phyloP scores from a whole-genome alignment of 176 grass and related monocot genomes.

The Hordeum marinum region DNA sequence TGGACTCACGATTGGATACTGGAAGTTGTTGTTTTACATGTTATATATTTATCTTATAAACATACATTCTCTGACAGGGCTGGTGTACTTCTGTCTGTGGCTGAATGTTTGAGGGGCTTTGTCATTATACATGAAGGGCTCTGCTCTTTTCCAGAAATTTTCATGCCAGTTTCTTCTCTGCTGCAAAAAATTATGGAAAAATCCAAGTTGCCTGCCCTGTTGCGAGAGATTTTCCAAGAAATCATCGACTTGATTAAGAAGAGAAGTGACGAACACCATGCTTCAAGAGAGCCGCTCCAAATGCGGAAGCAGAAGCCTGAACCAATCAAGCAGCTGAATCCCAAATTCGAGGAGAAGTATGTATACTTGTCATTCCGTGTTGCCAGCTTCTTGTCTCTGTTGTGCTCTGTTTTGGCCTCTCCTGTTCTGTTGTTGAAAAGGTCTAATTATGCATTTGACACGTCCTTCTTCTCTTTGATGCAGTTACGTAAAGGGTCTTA shows the following conservation, averaged over 20 bases:
- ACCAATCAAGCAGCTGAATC: conserved; percentile 85
- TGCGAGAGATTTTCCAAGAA: conserved; percentile 59
- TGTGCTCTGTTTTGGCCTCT: neutral
- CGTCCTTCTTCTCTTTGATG: conserved; percentile 18
- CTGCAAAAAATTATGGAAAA: conserved; percentile 60
- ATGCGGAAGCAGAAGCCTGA: conserved; percentile 81
- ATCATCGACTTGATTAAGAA: conserved; percentile 70
- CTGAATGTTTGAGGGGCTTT: conserved; percentile 77
- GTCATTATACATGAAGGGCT: conserved; percentile 72
- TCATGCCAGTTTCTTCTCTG: conserved; percentile 60
- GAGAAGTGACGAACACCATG: conserved; percentile 53
- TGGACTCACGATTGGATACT: neutral
- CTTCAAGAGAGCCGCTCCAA: conserved; percentile 64
- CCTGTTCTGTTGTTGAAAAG: conserved; percentile 1
- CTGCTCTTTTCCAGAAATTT: conserved; percentile 77
- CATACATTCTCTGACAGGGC: conserved; percentile 43
- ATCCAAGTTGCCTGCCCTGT: conserved; percentile 22
- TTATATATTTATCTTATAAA: neutral
- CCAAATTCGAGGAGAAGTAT: conserved; percentile 94
- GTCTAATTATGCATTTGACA: neutral
- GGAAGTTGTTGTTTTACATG: neutral
- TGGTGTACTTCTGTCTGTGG: conserved; percentile 57
- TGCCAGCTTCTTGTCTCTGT: neutral
- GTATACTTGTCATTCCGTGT: conserved; percentile 28
- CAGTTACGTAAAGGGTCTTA: conserved; percentile 87